Conservation (phyloP, 371 early-diverging fungal species). For the Apophysomyces trapeziformis region DNA sequence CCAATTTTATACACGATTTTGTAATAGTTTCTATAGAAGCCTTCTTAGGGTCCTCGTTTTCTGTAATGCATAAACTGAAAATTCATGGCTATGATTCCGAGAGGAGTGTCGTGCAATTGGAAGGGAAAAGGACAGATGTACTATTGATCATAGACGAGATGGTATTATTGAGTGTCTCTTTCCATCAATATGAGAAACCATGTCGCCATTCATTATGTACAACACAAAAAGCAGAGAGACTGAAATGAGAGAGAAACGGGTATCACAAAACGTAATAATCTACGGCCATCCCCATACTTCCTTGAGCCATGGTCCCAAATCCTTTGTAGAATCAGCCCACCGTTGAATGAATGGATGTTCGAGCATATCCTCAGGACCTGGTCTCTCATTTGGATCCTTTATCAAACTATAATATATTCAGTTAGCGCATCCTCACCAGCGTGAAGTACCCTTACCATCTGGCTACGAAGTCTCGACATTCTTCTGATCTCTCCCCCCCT, state of each 20-base stretch:
- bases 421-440: conserved; percentile 22
- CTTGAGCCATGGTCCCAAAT: conserved; percentile 52
- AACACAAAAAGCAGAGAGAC: not conserved
- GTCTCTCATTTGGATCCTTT: conserved; percentile 76
- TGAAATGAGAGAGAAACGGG: conserved; percentile 6
- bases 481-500: conserved; percentile 62
- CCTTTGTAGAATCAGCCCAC: conserved; percentile 41
- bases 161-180: not conserved
- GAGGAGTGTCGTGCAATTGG: conserved; percentile 13
- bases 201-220: conserved; percentile 8
- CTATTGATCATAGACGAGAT: not conserved
- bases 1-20: too few species aligned
- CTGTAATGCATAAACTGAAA: not conserved
- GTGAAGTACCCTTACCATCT: conserved; percentile 64
- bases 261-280: conserved; percentile 15
- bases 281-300: conserved; percentile 58
- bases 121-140: not conserved
- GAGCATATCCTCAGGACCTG: conserved; percentile 77
- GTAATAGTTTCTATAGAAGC: too few species aligned
- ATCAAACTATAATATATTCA: conserved; percentile 47
- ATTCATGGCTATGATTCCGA: not conserved
- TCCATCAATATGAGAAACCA: not conserved
- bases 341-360: conserved; percentile 61
- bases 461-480: conserved; percentile 81
- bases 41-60: not conserved